Percentiles rank a stretch among this genome's conserved stretches.
Evolutionary conservation across 2,329 filamentous ascomycete genomes (phyloP).

Genomic region (Graphilbum sp.): DNA sequence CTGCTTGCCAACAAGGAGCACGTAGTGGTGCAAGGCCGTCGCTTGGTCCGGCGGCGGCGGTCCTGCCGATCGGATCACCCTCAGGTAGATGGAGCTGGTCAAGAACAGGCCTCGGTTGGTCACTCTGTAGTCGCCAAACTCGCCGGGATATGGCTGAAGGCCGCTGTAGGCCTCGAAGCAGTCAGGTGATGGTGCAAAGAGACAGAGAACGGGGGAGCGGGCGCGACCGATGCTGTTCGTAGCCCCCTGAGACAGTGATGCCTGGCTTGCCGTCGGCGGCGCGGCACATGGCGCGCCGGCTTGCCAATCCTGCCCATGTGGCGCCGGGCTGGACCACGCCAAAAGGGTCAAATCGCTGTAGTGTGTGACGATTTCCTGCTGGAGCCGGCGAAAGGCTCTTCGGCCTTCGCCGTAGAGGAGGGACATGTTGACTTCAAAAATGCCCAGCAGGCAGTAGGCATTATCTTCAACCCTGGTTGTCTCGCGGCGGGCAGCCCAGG

Average conservation of each 20-base stretch:
- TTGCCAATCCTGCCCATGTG: too few relatives aligned
- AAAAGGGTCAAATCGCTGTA: conserved; percentile 10
- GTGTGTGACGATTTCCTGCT: conserved; percentile 9
- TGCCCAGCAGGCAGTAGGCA: conserved; percentile 11
- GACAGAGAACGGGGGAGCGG: not conserved
- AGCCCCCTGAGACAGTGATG: too few relatives aligned
- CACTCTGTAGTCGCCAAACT: conserved; percentile 2
- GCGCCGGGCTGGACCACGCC: conserved; percentile 7
- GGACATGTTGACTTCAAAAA: conserved; percentile 10
- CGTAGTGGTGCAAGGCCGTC: not conserved
- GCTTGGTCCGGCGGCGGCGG: not conserved
- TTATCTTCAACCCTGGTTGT: conserved; percentile 9
- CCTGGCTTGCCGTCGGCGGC: too few relatives aligned
- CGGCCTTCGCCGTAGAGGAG: conserved; percentile 10
- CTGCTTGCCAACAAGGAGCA: conserved; percentile 4
- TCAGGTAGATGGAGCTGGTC: conserved; percentile 2
- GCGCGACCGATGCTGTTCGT: too few relatives aligned
- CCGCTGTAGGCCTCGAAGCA: conserved; percentile 2
- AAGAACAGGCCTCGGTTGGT: conserved; percentile 6
- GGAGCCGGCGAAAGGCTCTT: conserved; percentile 8
- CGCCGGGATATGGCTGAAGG: conserved; percentile 3
- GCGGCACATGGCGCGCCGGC: too few relatives aligned
- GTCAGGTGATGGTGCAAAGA: conserved; percentile 6
- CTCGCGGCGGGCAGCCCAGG: conserved; percentile 6
- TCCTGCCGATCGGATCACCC: not conserved